Conservation (phyloP, 306 rosid genomes). For the Dryas octopetala region DNA sequence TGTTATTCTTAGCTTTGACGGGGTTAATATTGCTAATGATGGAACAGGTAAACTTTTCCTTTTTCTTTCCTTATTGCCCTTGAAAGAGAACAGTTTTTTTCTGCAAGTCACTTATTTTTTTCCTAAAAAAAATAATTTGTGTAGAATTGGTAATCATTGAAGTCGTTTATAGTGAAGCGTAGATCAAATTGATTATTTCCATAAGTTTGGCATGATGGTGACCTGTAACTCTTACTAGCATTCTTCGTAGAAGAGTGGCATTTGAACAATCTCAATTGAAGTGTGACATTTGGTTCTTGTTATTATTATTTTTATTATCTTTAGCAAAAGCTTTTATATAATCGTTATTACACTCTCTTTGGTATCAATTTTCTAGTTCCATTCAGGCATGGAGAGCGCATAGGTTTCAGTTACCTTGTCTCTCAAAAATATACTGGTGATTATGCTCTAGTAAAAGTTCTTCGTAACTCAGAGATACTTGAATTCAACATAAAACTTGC, state of each 20-base stretch:
- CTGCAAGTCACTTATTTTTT: too few relatives aligned
- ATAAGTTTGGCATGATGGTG: neutral
- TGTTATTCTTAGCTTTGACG: slow-evolving; percentile 79
- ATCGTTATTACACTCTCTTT: neutral
- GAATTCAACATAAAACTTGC: slow-evolving; percentile 54
- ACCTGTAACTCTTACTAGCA: neutral
- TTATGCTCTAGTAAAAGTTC: slow-evolving; percentile 51
- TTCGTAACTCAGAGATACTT: slow-evolving; percentile 48
- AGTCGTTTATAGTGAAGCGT: too few relatives aligned
- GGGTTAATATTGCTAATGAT: slow-evolving; percentile 75
- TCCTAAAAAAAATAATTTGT: too few relatives aligned
- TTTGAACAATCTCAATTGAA: neutral
- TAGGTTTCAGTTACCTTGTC: slow-evolving; percentile 82
- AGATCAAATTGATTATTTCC: too few relatives aligned
- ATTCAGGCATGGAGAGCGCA: slow-evolving; percentile 83
- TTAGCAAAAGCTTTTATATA: neutral
- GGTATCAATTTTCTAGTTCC: slow-evolving; percentile 49
- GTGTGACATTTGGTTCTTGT: neutral
- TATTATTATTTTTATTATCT: neutral
- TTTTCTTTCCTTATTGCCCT: neutral
- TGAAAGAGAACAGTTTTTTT: neutral
- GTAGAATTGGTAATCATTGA: too few relatives aligned
- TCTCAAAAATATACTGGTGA: slow-evolving; percentile 80
- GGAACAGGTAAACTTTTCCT: slow-evolving; percentile 59
- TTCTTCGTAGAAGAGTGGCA: neutral